These are phyloP conservation scores for Boletus rufocinnamomeus DNA, from an alignment of 768 basidiomycete species.

Conservation along the genomic window DNA sequence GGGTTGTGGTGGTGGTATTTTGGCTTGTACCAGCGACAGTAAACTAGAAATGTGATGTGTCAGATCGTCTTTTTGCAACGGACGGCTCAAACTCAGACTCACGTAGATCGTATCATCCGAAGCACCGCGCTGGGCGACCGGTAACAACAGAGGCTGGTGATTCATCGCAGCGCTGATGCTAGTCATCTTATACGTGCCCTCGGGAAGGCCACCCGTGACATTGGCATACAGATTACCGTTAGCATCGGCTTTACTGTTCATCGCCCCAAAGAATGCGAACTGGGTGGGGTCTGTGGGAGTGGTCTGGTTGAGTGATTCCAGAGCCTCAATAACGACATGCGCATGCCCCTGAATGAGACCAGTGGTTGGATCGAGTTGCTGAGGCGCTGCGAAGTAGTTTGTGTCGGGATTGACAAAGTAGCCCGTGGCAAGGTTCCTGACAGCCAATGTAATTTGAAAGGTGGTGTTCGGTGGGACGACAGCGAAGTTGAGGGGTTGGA, in stretches of 20 bases:
- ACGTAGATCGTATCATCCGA: slow-evolving; percentile 47
- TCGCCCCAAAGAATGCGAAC: slow-evolving; percentile 61
- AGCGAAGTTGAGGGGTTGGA: slow-evolving; percentile 45
- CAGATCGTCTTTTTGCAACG: not conserved
- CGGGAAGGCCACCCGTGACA: slow-evolving; percentile 55
- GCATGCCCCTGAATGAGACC: slow-evolving; percentile 62
- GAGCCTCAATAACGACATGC: slow-evolving; percentile 60
- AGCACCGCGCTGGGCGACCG: slow-evolving; percentile 42
- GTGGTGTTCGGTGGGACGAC: slow-evolving; percentile 45
- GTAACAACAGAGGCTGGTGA: slow-evolving; percentile 42
- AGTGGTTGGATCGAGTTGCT: slow-evolving; percentile 42
- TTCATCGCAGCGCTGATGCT: slow-evolving; percentile 49
- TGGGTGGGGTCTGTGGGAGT: slow-evolving; percentile 47
- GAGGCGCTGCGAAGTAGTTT: slow-evolving; percentile 60
- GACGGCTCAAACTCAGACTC: slow-evolving; percentile 14
- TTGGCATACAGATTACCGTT: slow-evolving; percentile 47
- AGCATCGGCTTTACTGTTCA: slow-evolving; percentile 46
- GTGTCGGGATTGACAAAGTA: slow-evolving; percentile 55
- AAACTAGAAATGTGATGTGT: slow-evolving; percentile 24
- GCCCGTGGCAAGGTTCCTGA: slow-evolving; percentile 50
- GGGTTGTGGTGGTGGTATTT: slow-evolving; percentile 16
- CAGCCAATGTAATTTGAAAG: slow-evolving; percentile 55
- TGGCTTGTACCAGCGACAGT: slow-evolving; percentile 21
- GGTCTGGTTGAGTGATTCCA: slow-evolving; percentile 51
- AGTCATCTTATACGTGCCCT: slow-evolving; percentile 51